Evolutionary conservation across 192 early-diverging fungal species (phyloP).

Genomic region (Rhizophagus prolifer): DNA sequence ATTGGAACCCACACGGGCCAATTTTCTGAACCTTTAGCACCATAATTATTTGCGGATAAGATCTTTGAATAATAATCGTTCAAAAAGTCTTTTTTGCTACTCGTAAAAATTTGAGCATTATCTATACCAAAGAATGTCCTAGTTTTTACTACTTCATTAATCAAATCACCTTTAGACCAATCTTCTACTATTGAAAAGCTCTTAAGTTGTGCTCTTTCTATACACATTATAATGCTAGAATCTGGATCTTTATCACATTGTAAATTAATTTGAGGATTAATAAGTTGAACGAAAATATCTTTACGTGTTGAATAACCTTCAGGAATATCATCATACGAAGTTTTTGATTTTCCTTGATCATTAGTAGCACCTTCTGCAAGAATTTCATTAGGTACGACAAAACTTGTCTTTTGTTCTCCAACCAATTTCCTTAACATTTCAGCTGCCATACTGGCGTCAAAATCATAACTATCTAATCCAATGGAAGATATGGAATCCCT

Average conservation of each 20-base stretch:
- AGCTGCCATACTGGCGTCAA: slow-evolving; percentile 39
- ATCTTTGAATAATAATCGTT: slow-evolving; percentile 37
- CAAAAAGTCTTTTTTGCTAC: slow-evolving; percentile 46
- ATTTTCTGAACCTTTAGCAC: slow-evolving; percentile 40
- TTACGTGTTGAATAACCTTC: slow-evolving; percentile 53
- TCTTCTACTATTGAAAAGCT: slow-evolving; percentile 57
- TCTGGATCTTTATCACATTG: slow-evolving; percentile 53
- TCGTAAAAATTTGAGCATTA: slow-evolving; percentile 66
- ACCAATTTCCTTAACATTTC: slow-evolving; percentile 49
- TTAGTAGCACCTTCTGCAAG: slow-evolving; percentile 16
- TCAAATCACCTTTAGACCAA: slow-evolving; percentile 37
- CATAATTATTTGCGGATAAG: slow-evolving; percentile 48
- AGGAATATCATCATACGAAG: slow-evolving; percentile 52
- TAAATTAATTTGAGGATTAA: slow-evolving; percentile 75
- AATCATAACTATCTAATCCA: slow-evolving; percentile 31
- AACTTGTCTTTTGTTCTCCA: slow-evolving; percentile 42
- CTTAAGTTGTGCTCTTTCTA: slow-evolving; percentile 60
- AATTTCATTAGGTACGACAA: slow-evolving; percentile 45
- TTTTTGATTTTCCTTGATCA: slow-evolving; percentile 38
- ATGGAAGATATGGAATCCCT: neutral
- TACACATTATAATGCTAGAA: slow-evolving; percentile 54
- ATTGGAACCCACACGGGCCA: slow-evolving; percentile 73
- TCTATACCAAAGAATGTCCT: slow-evolving; percentile 62
- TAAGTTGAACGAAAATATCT: slow-evolving; percentile 58
- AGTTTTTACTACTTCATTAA: slow-evolving; percentile 60